Base-by-base conservation (phyloP, 1,284 basidiomycete species). In the Neotropicomus parvogracilis region DNA sequence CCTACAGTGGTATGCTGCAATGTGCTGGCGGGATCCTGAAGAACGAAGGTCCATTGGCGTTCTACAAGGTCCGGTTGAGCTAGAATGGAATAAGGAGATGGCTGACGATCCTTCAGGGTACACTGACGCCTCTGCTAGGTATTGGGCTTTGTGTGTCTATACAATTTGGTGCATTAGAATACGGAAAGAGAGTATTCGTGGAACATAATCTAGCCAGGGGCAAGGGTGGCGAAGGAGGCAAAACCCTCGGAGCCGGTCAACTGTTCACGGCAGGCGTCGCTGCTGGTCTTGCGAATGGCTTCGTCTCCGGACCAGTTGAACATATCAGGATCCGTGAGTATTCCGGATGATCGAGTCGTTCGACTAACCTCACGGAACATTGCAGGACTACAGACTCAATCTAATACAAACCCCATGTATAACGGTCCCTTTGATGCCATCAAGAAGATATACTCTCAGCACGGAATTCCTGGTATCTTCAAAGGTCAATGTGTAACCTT, bases 111-210 rank as follows among this genome's bases (percentile, higher is more conserved):
- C 41, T 36, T 17, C 53, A 94, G 91, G 95, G 95, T 39, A 97
- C 95, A 0, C 71, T 95, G 33, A 91, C 93, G 6, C 95, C 95
- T 9, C 74, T 99, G 16, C 74, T 98, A 20, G 95, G 95, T 33
- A 97, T 98, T 53, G 95, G 95, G 56, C 77, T 88, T 34, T 95
- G 95, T 65, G 95, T 98, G 3, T 95, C 92, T 10, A 95, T 99
- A 63, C 95, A 99, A 66, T 99, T 99, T 64, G 95, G 85, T 46
- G 93, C 85, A 20, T 78, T 98, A 48, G 94, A 97, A 70, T 88
- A 83, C 56, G 77, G 85, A 36, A 99, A 99, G 68, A 83, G 95
- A n/a, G 73, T 77, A 54, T 95, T 97, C 59, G 77, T 79, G 3
- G 62, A 67, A 44, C 76, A 74, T 53, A 91, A 90, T 59, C 48